Evolutionary conservation across 441 rosid genomes (phyloP).

Genomic region (Francoa sonchifolia): DNA sequence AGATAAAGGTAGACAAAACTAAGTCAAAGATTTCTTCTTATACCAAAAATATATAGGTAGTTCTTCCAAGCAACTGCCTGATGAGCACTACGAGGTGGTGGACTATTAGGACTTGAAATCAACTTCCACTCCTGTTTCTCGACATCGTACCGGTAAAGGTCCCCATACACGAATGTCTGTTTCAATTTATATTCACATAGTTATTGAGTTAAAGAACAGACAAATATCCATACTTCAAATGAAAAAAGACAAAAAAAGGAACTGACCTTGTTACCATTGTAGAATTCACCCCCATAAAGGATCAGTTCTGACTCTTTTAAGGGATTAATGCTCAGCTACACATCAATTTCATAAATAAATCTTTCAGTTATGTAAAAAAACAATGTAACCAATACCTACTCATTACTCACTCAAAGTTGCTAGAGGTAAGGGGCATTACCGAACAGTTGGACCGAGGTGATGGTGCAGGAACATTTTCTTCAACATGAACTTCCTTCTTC

Average conservation of each 20-base stretch:
- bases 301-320: conserved; percentile 76
- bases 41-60: conserved; percentile 88
- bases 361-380: neutral
- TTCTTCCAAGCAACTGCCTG: conserved; percentile 97
- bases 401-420: neutral
- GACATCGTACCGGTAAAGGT: conserved; percentile 75
- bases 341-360: conserved; percentile 2
- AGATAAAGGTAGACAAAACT: neutral
- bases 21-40: neutral
- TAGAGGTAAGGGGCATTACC: conserved; percentile 24
- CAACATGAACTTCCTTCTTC: conserved; percentile 86
- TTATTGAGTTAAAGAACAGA: neutral
- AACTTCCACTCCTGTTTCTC: conserved; percentile 87
- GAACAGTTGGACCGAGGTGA: conserved; percentile 86
- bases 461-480: conserved; percentile 78
- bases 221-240: conserved; percentile 1
- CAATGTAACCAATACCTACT: neutral
- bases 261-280: conserved; percentile 81
- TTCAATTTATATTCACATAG: conserved; percentile 11
- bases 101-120: conserved; percentile 89
- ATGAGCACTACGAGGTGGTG: conserved; percentile 97
- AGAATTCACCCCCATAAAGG: conserved; percentile 84
- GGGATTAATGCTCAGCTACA: conserved; percentile 69
- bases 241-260: neutral
- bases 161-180: conserved; percentile 90